Conservation (phyloP, 176 grass and related monocot species). For the Hyparrhenia diplandra region DNA sequence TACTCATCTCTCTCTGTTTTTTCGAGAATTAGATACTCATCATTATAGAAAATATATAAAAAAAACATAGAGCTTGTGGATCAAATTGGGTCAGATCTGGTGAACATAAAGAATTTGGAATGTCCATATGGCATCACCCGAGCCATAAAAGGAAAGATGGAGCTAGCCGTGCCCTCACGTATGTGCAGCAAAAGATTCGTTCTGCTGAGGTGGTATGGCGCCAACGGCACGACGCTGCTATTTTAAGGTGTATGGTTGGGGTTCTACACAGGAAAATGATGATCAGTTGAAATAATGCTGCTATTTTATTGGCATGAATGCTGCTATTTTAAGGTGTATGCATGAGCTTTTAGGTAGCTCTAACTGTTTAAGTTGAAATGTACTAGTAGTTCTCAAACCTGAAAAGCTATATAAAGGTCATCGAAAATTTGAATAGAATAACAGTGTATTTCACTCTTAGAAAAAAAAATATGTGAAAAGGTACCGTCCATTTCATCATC, state of each 20-base stretch:
- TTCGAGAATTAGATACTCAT: neutral
- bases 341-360: neutral
- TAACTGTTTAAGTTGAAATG: neutral
- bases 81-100: neutral
- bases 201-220: neutral
- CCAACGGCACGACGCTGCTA: neutral
- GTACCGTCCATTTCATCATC: neutral
- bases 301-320: no score
- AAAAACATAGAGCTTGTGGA: neutral
- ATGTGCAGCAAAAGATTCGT: constrained; percentile 27
- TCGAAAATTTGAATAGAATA: neutral
- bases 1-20: neutral
- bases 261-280: neutral
- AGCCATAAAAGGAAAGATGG: neutral
- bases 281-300: no score
- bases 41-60: neutral
- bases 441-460: neutral
- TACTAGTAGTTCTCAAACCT: neutral
- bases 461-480: neutral
- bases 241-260: constrained; percentile 2
- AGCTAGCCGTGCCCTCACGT: neutral
- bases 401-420: neutral
- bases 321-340: constrained; percentile 8
- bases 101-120: neutral
- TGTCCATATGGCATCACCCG: constrained; percentile 16